Base-by-base conservation (phyloP, 2,329 filamentous ascomycete species). In the Cercospora beticola region DNA sequence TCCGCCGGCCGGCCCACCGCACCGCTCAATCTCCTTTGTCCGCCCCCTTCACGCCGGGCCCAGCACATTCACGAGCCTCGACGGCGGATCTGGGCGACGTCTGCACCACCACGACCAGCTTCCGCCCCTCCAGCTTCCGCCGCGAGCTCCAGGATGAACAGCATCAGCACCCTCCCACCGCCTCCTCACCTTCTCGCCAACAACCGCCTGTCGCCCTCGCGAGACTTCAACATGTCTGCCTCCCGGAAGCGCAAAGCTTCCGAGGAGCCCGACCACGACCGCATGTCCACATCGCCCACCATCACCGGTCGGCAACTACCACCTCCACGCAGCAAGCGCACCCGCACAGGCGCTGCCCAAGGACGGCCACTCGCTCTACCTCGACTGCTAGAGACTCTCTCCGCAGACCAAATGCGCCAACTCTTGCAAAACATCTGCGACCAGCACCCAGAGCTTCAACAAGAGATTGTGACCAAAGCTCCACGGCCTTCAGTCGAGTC, bases 401-500 rank as follows among this genome's bases (percentile, higher is more conserved):
- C 96, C 76, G 90, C 90, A 69, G 87, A 92, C 68, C 92, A 96
- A 73, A 86, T 99, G 76, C 90, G 94, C 74, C 89, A 88, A 40
- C 89, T 97, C 1, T 86, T 99, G n/a, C 92, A 94, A 79, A 90
- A 91, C 65, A 92, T 99, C 78, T 97, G 94, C 83, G 92, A 97
- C 76, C 89, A 91, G 74, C 93, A 97, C 78, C 93, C 94, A 4
- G 89, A 92, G 72, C 91, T 99, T 70, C 90, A 90, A 64, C 88
- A 92, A 63, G 94, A 98, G 80, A 91, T 99, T 56, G 88, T 93
- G 33, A 87, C 89, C 64, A 89, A 90, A 63, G 94, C 94, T 54
- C 95, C 95, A 67, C 89, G 92, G n/a, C 95, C 95, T 0, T 93
- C 92, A 40, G 92, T 95, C 64, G 83, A 88, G 49, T 91, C 92